These are phyloP conservation scores for Anastatica hierochuntica DNA, from an alignment of 345 rosid species.

Conservation along the genomic window DNA sequence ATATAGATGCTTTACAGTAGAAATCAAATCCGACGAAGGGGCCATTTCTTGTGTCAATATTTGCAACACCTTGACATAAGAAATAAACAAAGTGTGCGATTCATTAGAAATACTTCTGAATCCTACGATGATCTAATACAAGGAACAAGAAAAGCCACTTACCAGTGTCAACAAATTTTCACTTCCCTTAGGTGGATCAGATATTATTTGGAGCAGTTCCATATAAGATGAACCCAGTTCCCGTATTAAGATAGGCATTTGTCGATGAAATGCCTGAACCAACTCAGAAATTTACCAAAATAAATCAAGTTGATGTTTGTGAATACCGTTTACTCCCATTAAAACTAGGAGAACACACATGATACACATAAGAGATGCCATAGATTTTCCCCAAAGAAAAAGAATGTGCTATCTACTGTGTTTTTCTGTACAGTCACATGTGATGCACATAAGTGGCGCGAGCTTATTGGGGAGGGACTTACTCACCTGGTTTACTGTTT, in stretches of 20 bases:
- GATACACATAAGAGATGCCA: not conserved
- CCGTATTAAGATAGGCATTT: constrained; percentile 72
- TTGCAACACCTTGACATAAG: constrained; percentile 68
- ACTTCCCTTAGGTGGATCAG: constrained; percentile 97
- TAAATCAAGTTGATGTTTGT: not conserved
- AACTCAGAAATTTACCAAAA: constrained; percentile 9
- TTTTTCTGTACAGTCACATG: not conserved
- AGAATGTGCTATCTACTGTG: no score
- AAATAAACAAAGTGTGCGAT: constrained; percentile 22
- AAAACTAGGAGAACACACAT: not conserved
- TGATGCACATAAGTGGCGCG: not conserved
- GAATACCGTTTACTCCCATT: not conserved
- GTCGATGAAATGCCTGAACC: constrained; percentile 84
- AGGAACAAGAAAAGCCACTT: constrained; percentile 22
- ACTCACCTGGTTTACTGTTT: constrained; percentile 72
- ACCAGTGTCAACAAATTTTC: constrained; percentile 91
- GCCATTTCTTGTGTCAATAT: constrained; percentile 73
- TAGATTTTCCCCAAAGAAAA: no score
- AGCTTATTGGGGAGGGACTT: constrained; percentile 5
- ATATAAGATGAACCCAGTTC: constrained; percentile 73
- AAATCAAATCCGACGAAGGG: constrained; percentile 66
- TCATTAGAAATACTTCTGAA: constrained; percentile 7
- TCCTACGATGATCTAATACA: constrained; percentile 7
- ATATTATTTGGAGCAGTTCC: constrained; percentile 68
- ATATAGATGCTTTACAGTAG: constrained; percentile 82